Evolutionary conservation across 192 early-diverging fungal species (phyloP).

Genomic region (Entomortierella beljakovae): DNA sequence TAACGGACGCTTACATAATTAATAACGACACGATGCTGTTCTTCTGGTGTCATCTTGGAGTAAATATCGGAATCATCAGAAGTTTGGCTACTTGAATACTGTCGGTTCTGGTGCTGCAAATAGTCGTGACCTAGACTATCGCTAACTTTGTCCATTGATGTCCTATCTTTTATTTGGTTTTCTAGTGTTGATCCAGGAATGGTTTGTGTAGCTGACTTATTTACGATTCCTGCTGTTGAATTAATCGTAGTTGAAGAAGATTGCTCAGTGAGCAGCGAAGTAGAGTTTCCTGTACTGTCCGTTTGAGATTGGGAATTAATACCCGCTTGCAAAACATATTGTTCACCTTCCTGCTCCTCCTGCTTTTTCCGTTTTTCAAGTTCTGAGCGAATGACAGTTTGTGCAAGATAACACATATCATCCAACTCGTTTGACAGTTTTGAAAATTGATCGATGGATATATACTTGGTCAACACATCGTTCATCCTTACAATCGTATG

Average conservation of each 20-base stretch:
- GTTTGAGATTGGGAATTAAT: neutral
- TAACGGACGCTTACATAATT: slow-evolving; percentile 23
- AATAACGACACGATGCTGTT: slow-evolving; percentile 5
- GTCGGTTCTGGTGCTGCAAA: slow-evolving; percentile 11
- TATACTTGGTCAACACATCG: slow-evolving; percentile 19
- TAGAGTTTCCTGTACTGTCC: too few relatives aligned
- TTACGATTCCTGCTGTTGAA: neutral
- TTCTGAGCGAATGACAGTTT: slow-evolving; percentile 15
- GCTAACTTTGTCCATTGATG: slow-evolving; percentile 6
- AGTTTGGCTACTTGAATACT: neutral
- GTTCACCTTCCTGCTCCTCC: neutral
- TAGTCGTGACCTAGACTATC: neutral
- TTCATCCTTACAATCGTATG: slow-evolving; percentile 17
- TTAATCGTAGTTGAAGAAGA: too few relatives aligned
- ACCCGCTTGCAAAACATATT: neutral
- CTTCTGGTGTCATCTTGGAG: neutral
- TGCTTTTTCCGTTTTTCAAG: neutral
- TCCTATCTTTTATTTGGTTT: neutral
- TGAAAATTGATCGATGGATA: slow-evolving; percentile 22
- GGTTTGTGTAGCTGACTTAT: neutral
- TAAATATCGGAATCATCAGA: neutral
- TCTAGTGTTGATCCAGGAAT: neutral
- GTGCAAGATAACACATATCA: slow-evolving; percentile 21
- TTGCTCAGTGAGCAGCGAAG: too few relatives aligned
- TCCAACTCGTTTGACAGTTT: slow-evolving; percentile 28